These are phyloP conservation scores for Verticillium nonalfalfae DNA, from an alignment of 2,329 filamentous ascomycete species.

Conservation along the genomic window DNA sequence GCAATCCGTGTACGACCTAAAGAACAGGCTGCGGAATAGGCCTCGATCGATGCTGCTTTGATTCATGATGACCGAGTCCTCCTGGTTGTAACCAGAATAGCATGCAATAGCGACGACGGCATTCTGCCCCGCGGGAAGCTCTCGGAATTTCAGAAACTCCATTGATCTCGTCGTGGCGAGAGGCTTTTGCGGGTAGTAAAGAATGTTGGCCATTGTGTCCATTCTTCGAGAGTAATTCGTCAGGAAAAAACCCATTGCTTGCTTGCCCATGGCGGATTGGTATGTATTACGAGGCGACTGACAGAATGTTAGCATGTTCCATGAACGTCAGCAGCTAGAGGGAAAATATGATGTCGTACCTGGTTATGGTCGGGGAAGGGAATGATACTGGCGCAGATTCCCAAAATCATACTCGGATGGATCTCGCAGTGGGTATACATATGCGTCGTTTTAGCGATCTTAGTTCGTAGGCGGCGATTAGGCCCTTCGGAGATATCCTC, in stretches of 20 bases:
- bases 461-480: constrained; percentile 82
- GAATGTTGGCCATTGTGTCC: constrained; percentile 99
- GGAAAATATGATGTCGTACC: constrained; percentile 33
- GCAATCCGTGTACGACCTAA: constrained; percentile 93
- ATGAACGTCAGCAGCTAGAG: background rate
- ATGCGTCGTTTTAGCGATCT: constrained; percentile 79
- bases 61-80: constrained; percentile 99
- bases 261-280: constrained; percentile 99
- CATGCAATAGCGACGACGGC: constrained; percentile 96
- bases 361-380: constrained; percentile 99
- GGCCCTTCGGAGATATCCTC: constrained; percentile 61
- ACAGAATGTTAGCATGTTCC: constrained; percentile 22
- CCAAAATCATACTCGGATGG: constrained; percentile 97
- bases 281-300: constrained; percentile 97
- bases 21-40: constrained; percentile 95
- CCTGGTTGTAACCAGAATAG: constrained; percentile 98
- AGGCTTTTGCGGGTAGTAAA: constrained; percentile 98
- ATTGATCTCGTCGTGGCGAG: constrained; percentile 93
- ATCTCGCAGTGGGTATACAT: constrained; percentile 99
- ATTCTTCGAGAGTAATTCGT: constrained; percentile 96
- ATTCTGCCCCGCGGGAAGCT: constrained; percentile 93
- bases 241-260: constrained; percentile 98
- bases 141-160: constrained; percentile 98
- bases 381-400: constrained; percentile 98
- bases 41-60: constrained; percentile 98